Evolutionary conservation across 2,329 filamentous ascomycete species (phyloP).

Genomic region (Aspergillus sp.): DNA sequence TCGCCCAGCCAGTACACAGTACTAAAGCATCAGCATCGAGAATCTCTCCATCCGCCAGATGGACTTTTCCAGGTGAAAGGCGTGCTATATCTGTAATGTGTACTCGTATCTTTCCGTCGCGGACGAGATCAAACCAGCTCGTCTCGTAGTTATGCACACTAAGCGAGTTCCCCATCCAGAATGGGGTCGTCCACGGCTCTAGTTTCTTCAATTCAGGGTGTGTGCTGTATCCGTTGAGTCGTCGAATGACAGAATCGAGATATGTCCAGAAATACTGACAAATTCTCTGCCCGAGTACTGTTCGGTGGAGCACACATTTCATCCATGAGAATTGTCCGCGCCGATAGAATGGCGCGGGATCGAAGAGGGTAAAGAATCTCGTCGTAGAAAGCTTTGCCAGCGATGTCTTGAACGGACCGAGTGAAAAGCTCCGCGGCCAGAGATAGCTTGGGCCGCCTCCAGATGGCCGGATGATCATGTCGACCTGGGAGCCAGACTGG

Average conservation of each 20-base stretch:
- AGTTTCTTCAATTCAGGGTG: conserved; percentile 38
- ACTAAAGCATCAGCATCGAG: not conserved
- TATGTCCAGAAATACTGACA: conserved; percentile 50
- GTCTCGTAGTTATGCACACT: conserved; percentile 58
- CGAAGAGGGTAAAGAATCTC: conserved; percentile 67
- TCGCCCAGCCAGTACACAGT: not conserved
- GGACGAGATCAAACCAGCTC: conserved; percentile 55
- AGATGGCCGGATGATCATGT: conserved; percentile 58
- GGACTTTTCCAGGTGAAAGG: conserved; percentile 43
- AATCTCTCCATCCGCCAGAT: conserved; percentile 44
- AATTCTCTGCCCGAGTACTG: not conserved
- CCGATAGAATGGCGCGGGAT: conserved; percentile 64
- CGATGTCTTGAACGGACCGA: not conserved
- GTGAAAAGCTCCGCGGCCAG: conserved; percentile 57
- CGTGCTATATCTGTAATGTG: conserved; percentile 52
- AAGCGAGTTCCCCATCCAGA: conserved; percentile 54
- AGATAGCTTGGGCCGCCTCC: conserved; percentile 60
- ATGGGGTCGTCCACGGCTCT: conserved; percentile 36
- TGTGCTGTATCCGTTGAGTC: conserved; percentile 41
- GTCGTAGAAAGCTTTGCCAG: conserved; percentile 32
- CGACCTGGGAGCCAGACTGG: conserved; percentile 51
- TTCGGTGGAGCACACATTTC: not conserved
- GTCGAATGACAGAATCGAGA: conserved; percentile 45
- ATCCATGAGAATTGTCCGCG: conserved; percentile 30
- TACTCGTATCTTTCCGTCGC: conserved; percentile 50